Percentiles rank a stretch among this genome's conserved stretches.
phyloP scores from a whole-genome alignment of 805 yeast species.

The Nakazawaea holstii region DNA sequence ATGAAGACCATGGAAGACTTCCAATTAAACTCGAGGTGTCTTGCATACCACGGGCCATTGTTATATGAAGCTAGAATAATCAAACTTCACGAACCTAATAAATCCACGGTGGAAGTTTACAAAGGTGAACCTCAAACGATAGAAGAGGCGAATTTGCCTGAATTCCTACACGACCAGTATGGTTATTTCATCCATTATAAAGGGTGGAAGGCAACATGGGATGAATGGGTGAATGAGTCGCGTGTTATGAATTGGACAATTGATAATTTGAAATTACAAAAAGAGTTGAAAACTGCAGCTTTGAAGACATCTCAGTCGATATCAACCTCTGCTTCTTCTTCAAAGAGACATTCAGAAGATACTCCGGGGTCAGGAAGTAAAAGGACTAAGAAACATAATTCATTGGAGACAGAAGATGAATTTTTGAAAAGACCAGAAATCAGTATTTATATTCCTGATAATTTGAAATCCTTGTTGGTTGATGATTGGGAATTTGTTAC shows the following conservation, averaged over 20 bases:
- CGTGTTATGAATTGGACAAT: conserved; percentile 65
- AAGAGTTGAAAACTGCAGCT: conserved; percentile 50
- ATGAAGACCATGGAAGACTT: conserved; percentile 5
- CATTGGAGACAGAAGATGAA: conserved; percentile 23
- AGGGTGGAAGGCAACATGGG: conserved; percentile 97
- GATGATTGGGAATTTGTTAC: conserved; percentile 95
- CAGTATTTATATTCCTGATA: conserved; percentile 52
- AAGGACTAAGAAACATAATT: conserved; percentile 4
- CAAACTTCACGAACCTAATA: conserved; percentile 53
- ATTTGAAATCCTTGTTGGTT: conserved; percentile 65
- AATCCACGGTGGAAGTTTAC: conserved; percentile 13
- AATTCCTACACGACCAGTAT: conserved; percentile 21
- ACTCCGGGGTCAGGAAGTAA: neutral
- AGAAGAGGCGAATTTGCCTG: conserved; percentile 21
- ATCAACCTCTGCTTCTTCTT: conserved; percentile 9
- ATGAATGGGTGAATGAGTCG: conserved; percentile 82
- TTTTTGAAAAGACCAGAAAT: conserved; percentile 41
- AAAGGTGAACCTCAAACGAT: conserved; percentile 2
- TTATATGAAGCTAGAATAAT: conserved; percentile 83
- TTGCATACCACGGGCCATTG: conserved; percentile 89
- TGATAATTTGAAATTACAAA: conserved; percentile 61
- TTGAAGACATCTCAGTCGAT: conserved; percentile 19
- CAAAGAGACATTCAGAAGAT: conserved; percentile 2
- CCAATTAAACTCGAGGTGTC: conserved; percentile 31
- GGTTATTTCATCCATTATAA: conserved; percentile 78